Evolutionary conservation across 331 rosid genomes (phyloP).

Genomic region (Cydonia oblonga): DNA sequence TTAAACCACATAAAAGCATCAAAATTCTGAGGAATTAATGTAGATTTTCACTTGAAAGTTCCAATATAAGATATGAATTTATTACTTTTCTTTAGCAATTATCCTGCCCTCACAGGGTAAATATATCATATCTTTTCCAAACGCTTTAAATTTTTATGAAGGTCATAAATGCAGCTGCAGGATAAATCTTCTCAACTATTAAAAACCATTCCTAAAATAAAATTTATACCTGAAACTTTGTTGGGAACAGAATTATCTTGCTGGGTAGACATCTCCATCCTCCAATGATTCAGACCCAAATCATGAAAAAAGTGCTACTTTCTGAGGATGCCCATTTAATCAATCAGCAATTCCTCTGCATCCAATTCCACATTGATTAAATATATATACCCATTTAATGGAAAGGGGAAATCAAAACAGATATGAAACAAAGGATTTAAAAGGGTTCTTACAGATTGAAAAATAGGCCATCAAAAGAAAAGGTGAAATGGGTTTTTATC

Average conservation of each 20-base stretch:
- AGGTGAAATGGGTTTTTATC: neutral
- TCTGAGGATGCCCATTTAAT: slow-evolving; percentile 23
- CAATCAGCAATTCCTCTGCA: slow-evolving; percentile 24
- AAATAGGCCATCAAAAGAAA: neutral
- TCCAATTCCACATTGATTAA: neutral
- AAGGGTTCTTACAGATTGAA: slow-evolving; percentile 7
- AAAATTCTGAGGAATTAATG: neutral
- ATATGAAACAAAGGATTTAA: neutral
- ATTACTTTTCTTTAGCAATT: neutral
- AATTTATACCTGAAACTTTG: slow-evolving; percentile 31
- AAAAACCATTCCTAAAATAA: neutral
- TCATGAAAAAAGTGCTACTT: slow-evolving; percentile 19
- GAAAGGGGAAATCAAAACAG: neutral
- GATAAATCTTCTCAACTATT: neutral
- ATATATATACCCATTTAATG: neutral
- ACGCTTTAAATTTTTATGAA: neutral
- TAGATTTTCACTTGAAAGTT: neutral
- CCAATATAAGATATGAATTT: neutral
- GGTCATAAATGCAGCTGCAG: neutral
- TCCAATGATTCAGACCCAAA: slow-evolving; percentile 29
- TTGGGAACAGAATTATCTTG: slow-evolving; percentile 24
- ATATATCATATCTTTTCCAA: too few relatives aligned
- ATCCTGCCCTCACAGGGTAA: too few relatives aligned
- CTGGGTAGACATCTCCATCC: slow-evolving; percentile 35
- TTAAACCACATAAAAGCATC: neutral